Conservation (phyloP, 208 protist genomes). For the Trypanosoma grayi region DNA sequence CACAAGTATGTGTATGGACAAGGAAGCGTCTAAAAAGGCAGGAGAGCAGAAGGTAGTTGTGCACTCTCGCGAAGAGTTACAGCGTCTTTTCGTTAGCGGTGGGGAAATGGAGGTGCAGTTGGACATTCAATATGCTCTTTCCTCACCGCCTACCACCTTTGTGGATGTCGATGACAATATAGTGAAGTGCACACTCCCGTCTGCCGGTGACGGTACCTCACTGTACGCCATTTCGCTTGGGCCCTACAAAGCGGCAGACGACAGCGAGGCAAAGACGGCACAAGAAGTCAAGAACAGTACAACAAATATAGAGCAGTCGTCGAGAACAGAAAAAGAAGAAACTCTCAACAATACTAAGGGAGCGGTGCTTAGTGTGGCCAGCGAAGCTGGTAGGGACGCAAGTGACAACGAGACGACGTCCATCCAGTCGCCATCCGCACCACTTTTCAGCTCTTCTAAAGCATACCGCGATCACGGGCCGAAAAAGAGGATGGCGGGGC, state of each 20-base stretch:
- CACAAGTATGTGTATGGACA: background rate
- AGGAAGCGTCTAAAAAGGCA: background rate
- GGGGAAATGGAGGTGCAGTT: constrained; percentile 4
- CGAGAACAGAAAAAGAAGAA: too few species aligned
- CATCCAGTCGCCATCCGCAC: too few species aligned
- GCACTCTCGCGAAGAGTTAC: constrained; percentile 15
- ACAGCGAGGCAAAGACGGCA: background rate
- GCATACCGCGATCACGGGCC: too few species aligned
- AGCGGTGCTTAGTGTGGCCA: too few species aligned
- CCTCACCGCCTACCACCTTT: background rate
- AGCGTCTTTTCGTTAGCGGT: constrained; percentile 6
- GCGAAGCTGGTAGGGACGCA: too few species aligned
- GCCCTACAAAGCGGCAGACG: background rate
- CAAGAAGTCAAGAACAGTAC: background rate
- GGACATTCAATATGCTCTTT: background rate
- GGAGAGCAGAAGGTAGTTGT: background rate
- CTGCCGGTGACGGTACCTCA: background rate
- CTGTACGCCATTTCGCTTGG: background rate
- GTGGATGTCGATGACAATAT: background rate
- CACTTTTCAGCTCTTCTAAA: too few species aligned
- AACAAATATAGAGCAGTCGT: too few species aligned
- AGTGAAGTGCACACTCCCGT: constrained; percentile 5
- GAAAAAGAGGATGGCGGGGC: too few species aligned
- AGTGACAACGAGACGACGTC: too few species aligned
- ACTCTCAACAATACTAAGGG: too few species aligned